Base-by-base conservation (phyloP, 2,329 filamentous ascomycete genomes). In the Pseudocercospora cruenta region DNA sequence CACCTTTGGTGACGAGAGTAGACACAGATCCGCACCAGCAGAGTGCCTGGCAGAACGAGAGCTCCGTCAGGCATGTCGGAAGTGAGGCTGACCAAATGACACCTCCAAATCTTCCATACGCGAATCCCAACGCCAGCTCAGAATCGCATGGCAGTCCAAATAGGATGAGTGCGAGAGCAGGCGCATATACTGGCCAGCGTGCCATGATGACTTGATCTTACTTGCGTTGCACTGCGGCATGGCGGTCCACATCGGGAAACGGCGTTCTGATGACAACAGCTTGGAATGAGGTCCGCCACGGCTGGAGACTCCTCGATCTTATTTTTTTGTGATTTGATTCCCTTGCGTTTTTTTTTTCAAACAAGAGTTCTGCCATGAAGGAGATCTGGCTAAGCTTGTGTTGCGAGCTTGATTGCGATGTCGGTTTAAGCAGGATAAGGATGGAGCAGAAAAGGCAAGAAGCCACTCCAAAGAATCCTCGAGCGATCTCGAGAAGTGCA, bases 1-100 rank as follows among this genome's bases (percentile, higher is more conserved):
- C 69, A 5, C 81, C 84, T 43, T 82, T 88, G 49, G 86, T 88
- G 39, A 90, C 88, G 82, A 75, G 91, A 64, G 92, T 97, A 60
- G 94, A 97, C 76, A 92, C 91, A n/a, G 94, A 98, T 76, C 92
- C 91, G 4, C 87, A 91, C 22, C 86, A 88, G 75, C 83, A 85
- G 39, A 80, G 81, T 60, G 86, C 91, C 4, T 93, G 90, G 89
- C 90, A 93, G 73, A 91, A 92, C 76, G 93, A 96, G 78, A 90
- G 88, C 70, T 93, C 91, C 58, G 93, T 94, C 47, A 88, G 93
- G 58, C 91, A 94, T 65, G 88, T 96, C 7, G 77, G 70, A 6
- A 69, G 74, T 26, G 80, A 78, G 24, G 65, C 68, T 19, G 70
- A 69, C 55, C 65, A 63, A 16, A 69, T 71, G 63, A 72, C 71